Percentiles rank a stretch among this genome's conserved stretches.
These are phyloP conservation scores for Lasiodiplodia sp. DNA, from an alignment of 2,329 filamentous ascomycete genomes.

Conservation along the genomic window DNA sequence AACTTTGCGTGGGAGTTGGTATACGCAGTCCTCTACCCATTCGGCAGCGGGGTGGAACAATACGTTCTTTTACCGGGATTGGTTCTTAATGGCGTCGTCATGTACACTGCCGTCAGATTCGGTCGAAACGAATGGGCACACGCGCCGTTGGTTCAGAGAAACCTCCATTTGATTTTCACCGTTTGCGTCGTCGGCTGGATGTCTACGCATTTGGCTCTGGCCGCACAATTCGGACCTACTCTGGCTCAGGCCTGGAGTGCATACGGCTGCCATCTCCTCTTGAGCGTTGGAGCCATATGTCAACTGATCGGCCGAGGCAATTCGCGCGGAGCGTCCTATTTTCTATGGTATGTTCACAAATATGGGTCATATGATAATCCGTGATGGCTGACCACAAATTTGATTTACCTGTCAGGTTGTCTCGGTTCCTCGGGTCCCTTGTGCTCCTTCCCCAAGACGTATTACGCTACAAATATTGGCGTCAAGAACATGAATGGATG, in stretches of 20 bases:
- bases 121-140: conserved; percentile 54
- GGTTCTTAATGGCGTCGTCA: conserved; percentile 56
- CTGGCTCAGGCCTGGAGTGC: neutral
- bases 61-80: conserved; percentile 58
- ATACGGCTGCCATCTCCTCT: neutral
- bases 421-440: neutral
- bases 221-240: neutral
- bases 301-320: neutral
- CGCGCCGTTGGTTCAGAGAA: conserved; percentile 50
- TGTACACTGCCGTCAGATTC: conserved; percentile 56
- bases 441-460: neutral
- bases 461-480: conserved; percentile 1
- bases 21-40: conserved; percentile 50
- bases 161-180: conserved; percentile 14
- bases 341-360: neutral
- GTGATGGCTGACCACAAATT: neutral
- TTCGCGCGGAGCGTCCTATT: neutral
- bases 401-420: neutral
- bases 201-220: neutral
- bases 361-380: neutral
- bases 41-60: conserved; percentile 42
- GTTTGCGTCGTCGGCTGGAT: neutral
- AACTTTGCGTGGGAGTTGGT: conserved; percentile 63
- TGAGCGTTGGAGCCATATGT: neutral
- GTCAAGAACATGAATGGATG: neutral